Percentiles rank a stretch among this genome's conserved stretches.
Conservation (phyloP, 805 yeast genomes). For the Ogataea nonfermentans region DNA sequence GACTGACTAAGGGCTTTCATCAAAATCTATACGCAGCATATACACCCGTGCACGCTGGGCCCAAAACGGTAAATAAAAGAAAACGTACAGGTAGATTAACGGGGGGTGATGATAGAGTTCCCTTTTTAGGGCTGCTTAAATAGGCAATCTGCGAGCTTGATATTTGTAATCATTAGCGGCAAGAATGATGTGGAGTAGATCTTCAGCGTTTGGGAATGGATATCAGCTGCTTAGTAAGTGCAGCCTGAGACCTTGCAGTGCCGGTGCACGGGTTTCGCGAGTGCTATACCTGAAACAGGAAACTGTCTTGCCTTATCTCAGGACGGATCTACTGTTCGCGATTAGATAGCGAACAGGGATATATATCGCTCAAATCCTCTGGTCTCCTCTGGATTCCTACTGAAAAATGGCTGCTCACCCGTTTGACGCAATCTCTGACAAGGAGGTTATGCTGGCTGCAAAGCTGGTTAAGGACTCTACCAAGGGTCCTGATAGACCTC, state of each 20-base stretch:
- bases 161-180: too few species aligned
- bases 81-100: not conserved
- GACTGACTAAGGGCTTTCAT: not conserved
- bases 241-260: not conserved
- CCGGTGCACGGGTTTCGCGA: too few species aligned
- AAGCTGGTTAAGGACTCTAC: constrained; percentile 59
- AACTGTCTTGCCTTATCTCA: too few species aligned
- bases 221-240: constrained; percentile 1
- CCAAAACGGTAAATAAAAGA: not conserved
- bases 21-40: too few species aligned
- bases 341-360: not conserved
- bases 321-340: too few species aligned
- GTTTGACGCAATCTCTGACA: constrained; percentile 43
- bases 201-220: not conserved
- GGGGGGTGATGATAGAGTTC: too few species aligned
- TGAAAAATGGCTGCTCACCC: constrained; percentile 27
- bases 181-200: not conserved
- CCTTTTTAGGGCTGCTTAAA: too few species aligned
- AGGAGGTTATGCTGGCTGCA: constrained; percentile 55
- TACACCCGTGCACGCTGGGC: not conserved
- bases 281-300: not conserved
- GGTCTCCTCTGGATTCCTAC: not conserved
- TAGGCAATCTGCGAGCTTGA: too few species aligned
- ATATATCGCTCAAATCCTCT: too few species aligned
- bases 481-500: constrained; percentile 51